Conservation (phyloP, 2,329 filamentous ascomycete species). For the Colletotrichum phormii region DNA sequence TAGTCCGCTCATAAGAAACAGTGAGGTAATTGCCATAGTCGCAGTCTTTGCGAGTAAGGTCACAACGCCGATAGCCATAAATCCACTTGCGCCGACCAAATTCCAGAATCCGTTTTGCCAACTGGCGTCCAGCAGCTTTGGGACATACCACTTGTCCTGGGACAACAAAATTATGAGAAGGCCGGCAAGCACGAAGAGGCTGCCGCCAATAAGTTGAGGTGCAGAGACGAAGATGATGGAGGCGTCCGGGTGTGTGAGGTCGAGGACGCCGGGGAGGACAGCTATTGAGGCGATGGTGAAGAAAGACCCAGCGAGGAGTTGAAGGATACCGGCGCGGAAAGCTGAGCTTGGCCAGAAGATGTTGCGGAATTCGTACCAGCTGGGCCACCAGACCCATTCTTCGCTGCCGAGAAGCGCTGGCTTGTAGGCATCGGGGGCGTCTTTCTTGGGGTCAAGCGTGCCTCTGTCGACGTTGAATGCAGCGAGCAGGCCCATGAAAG, state of each 20-base stretch:
- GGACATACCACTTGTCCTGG: conserved; percentile 29
- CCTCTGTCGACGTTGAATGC: conserved; percentile 31
- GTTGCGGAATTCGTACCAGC: conserved; percentile 15
- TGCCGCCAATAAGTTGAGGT: conserved; percentile 29
- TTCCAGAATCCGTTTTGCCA: conserved; percentile 36
- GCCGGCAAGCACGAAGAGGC: conserved; percentile 26
- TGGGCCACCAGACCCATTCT: conserved; percentile 24
- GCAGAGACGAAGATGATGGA: conserved; percentile 25
- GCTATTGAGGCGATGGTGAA: conserved; percentile 29
- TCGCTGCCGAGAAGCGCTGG: conserved; percentile 28
- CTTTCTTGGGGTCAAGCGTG: conserved; percentile 20
- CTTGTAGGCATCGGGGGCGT: conserved; percentile 27
- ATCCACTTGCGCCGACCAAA: conserved; percentile 23
- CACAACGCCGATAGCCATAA: conserved; percentile 24
- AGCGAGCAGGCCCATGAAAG: conserved; percentile 22
- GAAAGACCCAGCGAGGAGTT: conserved; percentile 17
- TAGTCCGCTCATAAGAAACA: conserved; percentile 22
- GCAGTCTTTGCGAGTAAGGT: conserved; percentile 11
- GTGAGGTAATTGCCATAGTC: conserved; percentile 8
- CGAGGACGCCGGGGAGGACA: conserved; percentile 23
- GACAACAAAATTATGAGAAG: conserved; percentile 24
- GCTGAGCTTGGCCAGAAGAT: conserved; percentile 20
- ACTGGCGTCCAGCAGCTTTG: conserved; percentile 21
- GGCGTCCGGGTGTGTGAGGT: conserved; percentile 25
- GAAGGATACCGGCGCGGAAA: conserved; percentile 28